Evolutionary conservation across 208 protist genomes (phyloP).

Genomic region (Naegleria fowleri): DNA sequence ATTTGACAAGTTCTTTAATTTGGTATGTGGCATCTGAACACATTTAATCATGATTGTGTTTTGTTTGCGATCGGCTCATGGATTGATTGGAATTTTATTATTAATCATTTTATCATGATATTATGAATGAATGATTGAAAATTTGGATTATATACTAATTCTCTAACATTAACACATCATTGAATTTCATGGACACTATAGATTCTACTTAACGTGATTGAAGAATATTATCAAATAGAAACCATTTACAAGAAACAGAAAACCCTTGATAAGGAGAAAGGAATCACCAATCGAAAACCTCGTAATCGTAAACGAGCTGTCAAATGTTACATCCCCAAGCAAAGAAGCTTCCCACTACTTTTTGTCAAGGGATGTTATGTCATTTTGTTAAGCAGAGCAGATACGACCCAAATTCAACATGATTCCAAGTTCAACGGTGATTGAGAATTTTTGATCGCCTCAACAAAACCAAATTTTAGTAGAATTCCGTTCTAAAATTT

Average conservation of each 20-base stretch:
- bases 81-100: too few species aligned
- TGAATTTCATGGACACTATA: neutral
- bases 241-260: neutral
- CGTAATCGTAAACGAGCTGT: neutral
- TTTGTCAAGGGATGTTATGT: neutral
- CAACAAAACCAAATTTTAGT: too few species aligned
- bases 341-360: neutral
- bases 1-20: neutral
- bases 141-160: too few species aligned
- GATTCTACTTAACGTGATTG: neutral
- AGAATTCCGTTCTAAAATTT: too few species aligned
- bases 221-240: neutral
- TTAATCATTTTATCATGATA: too few species aligned
- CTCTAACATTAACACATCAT: neutral
- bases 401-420: too few species aligned
- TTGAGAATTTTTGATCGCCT: too few species aligned
- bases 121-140: too few species aligned
- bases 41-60: too few species aligned
- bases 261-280: neutral
- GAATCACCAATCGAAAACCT: neutral
- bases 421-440: too few species aligned
- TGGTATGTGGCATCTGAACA: neutral
- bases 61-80: too few species aligned
- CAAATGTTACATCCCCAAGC: neutral
- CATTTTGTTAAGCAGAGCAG: neutral